phyloP scores from a whole-genome alignment of 2,329 filamentous ascomycete genomes.

The Lasiodiplodia hormozganensis region DNA sequence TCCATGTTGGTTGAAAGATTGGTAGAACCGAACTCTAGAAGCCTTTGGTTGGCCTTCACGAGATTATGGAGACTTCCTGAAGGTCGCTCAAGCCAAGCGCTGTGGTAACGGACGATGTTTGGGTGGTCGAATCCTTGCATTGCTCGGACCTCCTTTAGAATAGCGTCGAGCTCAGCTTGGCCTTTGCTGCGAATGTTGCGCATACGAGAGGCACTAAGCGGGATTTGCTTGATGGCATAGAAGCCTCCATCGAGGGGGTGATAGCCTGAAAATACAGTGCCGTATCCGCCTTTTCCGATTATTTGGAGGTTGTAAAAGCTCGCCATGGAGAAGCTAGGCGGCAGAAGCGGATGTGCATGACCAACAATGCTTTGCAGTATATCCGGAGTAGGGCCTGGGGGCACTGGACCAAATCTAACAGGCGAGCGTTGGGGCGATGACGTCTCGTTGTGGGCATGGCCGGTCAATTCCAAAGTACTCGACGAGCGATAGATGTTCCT shows the following conservation, averaged over 20 bases:
- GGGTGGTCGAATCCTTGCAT: slow-evolving; percentile 68
- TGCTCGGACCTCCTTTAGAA: slow-evolving; percentile 67
- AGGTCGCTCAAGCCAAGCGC: slow-evolving; percentile 65
- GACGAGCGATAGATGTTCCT: background rate
- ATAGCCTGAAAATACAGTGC: slow-evolving; percentile 66
- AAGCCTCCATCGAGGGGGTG: slow-evolving; percentile 67
- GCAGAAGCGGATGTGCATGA: slow-evolving; percentile 51
- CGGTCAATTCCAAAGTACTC: slow-evolving; percentile 1
- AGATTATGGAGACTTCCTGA: background rate
- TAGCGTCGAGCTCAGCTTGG: slow-evolving; percentile 60
- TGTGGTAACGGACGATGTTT: slow-evolving; percentile 72
- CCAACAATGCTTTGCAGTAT: slow-evolving; percentile 31
- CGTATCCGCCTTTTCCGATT: slow-evolving; percentile 71
- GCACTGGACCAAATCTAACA: slow-evolving; percentile 19
- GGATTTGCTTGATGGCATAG: slow-evolving; percentile 73
- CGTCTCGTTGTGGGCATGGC: slow-evolving; percentile 2
- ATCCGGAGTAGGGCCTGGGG: slow-evolving; percentile 32
- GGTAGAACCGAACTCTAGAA: slow-evolving; percentile 9
- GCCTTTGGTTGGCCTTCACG: slow-evolving; percentile 8
- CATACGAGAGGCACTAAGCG: slow-evolving; percentile 60
- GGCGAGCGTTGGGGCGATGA: slow-evolving; percentile 6
- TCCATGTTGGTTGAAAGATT: slow-evolving; percentile 6
- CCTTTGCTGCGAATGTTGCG: slow-evolving; percentile 60
- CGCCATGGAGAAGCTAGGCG: slow-evolving; percentile 58
- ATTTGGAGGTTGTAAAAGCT: slow-evolving; percentile 49